Evolutionary conservation across 1,284 basidiomycete genomes (phyloP), one percentile per base, ranked within the genome.

Genomic region (Ceratobasidium sp.): DNA sequence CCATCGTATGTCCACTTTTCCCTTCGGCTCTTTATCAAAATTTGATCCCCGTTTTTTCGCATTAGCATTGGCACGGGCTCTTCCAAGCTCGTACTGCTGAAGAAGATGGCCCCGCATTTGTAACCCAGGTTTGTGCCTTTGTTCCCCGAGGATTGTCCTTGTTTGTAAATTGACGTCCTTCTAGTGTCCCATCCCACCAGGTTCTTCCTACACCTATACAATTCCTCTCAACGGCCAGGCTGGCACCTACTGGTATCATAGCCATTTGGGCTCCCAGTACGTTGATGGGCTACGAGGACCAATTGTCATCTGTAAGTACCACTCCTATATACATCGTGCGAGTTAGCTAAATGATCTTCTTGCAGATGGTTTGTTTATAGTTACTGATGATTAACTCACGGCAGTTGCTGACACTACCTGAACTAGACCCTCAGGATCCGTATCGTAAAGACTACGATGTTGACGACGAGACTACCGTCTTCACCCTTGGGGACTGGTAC

Each of bases 61-160:
- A n/a, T 32, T 73, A 85, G 84, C 85, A 86, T 74, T 86, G 84
- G 84, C 85, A 86, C 69, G 85, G 85, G 6, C 75, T 86, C 16
- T 81, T 82, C 72, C 83, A 85, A 76, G 70, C 77, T n/a, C 72
- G 77, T 18, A 82, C 82, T 55, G 76, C 76, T 77, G 82, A 80
- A 80, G 81, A 67, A 76, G 82, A 85, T 72, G 85, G 84, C 18
- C 76, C 48, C 50, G 39, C 73, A 50, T 72, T 71, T 45, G 75
- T 57, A 30, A 46, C 58, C 18, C 53, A 61, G 50, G 58, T 34
- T 39, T 21, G 23, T 53, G 43, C 36, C n/a, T 43, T 50, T 60
- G n/a, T 43, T 52, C 30, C 23, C 32, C 28, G 39, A 45, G 50
- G 53, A 21, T 59, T 26, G 55, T 45, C 23, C 43, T 72, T 23